Percentiles rank a stretch among this genome's conserved stretches.
Conservation (phyloP, 768 basidiomycete genomes). For the Brasilioporus rufonigricans region DNA sequence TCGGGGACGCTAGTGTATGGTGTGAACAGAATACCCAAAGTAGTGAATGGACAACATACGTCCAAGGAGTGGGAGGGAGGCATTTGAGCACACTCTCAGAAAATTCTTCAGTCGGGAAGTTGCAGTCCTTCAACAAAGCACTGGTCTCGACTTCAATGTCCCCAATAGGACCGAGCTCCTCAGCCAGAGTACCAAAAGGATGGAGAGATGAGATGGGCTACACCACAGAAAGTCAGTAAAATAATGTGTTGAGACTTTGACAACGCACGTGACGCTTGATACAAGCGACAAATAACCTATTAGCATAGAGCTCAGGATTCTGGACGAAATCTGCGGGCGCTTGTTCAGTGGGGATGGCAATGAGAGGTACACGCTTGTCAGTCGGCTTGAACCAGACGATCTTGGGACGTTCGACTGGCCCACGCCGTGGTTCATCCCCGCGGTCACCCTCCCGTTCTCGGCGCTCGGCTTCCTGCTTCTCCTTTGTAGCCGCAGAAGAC, state of each 20-base stretch:
- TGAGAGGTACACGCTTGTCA: conserved; percentile 97
- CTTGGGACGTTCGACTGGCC: conserved; percentile 87
- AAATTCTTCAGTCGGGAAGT: conserved; percentile 98
- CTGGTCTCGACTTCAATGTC: conserved; percentile 98
- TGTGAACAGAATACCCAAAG: conserved; percentile 8
- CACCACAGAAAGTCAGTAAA: conserved; percentile 19
- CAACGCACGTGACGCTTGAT: conserved; percentile 92
- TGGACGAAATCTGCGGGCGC: conserved; percentile 96
- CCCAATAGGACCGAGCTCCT: conserved; percentile 98
- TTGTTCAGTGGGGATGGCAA: conserved; percentile 98
- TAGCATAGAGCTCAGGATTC: conserved; percentile 85
- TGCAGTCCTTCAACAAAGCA: conserved; percentile 96
- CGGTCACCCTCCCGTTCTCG: conserved; percentile 95
- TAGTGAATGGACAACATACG: conserved; percentile 43
- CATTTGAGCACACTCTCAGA: conserved; percentile 94
- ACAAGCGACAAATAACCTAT: conserved; percentile 94
- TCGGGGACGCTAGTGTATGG: conserved; percentile 68
- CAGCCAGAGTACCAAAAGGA: conserved; percentile 97
- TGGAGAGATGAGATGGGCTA: conserved; percentile 94
- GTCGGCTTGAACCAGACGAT: conserved; percentile 99
- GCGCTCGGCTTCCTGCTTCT: conserved; percentile 97
- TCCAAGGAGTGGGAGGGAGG: conserved; percentile 93
- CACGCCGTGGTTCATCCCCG: conserved; percentile 77
- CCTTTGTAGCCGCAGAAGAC: conserved; percentile 95
- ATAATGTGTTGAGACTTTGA: conserved; percentile 5